phyloP scores from a whole-genome alignment of 495 filamentous ascomycete genomes.

The Penicillium diatomitis region DNA sequence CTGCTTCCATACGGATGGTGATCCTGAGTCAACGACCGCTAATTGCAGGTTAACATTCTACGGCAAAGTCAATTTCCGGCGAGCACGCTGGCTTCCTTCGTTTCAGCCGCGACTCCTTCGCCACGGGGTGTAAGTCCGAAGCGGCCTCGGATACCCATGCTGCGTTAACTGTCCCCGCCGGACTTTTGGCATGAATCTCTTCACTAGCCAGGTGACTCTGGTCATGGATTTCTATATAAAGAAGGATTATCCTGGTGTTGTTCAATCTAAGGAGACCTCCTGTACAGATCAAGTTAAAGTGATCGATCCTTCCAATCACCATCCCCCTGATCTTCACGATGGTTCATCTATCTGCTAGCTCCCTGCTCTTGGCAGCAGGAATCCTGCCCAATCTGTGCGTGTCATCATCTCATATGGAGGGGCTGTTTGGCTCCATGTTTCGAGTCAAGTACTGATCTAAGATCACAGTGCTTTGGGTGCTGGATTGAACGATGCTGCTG shows the following conservation, averaged over 20 bases:
- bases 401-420: too few relatives aligned
- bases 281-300: too few relatives aligned
- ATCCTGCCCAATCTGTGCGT: slow-evolving; percentile 18
- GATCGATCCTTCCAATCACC: not conserved
- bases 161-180: too few relatives aligned
- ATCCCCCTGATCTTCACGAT: slow-evolving; percentile 6
- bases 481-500: slow-evolving; percentile 42
- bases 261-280: too few relatives aligned
- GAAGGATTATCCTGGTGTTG: too few relatives aligned
- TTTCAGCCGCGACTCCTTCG: slow-evolving; percentile 14
- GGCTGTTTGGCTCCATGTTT: not conserved
- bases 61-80: too few relatives aligned
- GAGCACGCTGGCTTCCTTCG: too few relatives aligned
- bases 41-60: not conserved
- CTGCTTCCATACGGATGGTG: too few relatives aligned
- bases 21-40: too few relatives aligned
- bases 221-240: not conserved
- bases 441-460: not conserved
- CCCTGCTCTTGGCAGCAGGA: slow-evolving; percentile 17
- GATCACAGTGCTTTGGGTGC: slow-evolving; percentile 12
- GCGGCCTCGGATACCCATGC: not conserved
- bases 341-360: slow-evolving; percentile 13
- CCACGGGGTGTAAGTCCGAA: slow-evolving; percentile 16
- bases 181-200: too few relatives aligned
- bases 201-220: not conserved